Evolutionary conservation across 225 moss, liverwort and hornwort genomes (phyloP).

Genomic region (Climacium dendroides): DNA sequence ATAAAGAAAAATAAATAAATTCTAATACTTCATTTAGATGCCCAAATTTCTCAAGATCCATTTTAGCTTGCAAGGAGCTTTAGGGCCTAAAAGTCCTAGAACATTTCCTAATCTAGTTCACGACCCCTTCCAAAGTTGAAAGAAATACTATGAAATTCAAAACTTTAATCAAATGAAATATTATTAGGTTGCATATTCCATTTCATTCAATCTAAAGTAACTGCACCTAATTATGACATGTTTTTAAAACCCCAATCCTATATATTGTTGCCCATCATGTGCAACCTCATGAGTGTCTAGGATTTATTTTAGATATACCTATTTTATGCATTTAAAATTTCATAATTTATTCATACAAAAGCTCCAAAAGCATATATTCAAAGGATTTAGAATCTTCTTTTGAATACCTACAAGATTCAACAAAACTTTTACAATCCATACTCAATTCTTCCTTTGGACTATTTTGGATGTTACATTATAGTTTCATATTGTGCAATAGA

Average conservation of each 20-base stretch:
- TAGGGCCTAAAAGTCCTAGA: background rate
- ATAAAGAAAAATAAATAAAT: background rate
- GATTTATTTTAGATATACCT: background rate
- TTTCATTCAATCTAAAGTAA: background rate
- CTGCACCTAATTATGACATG: background rate
- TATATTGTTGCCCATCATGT: background rate
- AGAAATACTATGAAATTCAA: background rate
- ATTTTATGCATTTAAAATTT: background rate
- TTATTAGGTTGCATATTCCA: background rate
- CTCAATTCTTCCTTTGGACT: background rate
- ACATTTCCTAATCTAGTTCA: background rate
- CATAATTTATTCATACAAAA: background rate
- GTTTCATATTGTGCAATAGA: background rate
- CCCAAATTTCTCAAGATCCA: accelerated
- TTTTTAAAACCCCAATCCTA: too few species aligned
- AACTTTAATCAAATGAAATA: background rate
- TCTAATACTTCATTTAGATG: background rate
- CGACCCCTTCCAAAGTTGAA: too few species aligned
- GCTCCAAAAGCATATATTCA: background rate
- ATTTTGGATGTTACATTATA: background rate
- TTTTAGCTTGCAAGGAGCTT: background rate
- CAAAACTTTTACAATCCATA: background rate
- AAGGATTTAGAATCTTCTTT: background rate
- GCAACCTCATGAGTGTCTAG: accelerated
- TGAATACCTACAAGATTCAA: background rate